Evolutionary conservation across 2,329 filamentous ascomycete species (phyloP).

Genomic region (Sclerotinia nivalis): DNA sequence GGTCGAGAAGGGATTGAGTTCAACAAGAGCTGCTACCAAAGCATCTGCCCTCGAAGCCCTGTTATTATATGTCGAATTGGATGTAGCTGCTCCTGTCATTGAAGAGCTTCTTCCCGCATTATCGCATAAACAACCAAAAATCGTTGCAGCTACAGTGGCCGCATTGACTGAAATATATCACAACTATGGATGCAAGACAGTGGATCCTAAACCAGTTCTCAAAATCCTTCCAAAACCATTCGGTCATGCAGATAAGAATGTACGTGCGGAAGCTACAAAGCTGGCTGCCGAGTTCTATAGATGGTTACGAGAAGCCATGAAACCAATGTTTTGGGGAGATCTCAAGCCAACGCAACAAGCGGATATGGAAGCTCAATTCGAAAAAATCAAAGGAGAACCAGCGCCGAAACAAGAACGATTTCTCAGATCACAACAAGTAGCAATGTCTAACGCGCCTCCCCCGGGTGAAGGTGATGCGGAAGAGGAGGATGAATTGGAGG

Average conservation of each 20-base stretch:
- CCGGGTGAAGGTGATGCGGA: conserved; percentile 58
- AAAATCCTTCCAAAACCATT: conserved; percentile 89
- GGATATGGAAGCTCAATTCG: conserved; percentile 91
- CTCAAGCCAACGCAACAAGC: conserved; percentile 93
- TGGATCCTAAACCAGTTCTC: conserved; percentile 88
- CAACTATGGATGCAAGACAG: conserved; percentile 90
- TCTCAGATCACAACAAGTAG: conserved; percentile 84
- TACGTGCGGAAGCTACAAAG: conserved; percentile 88
- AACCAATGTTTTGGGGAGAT: conserved; percentile 95
- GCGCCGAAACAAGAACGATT: conserved; percentile 87
- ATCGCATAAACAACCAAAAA: conserved; percentile 87
- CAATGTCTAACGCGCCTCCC: conserved; percentile 68
- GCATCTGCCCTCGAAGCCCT: conserved; percentile 82
- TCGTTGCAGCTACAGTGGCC: conserved; percentile 72
- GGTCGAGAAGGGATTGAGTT: conserved; percentile 87
- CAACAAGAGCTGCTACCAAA: conserved; percentile 86
- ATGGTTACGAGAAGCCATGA: conserved; percentile 97
- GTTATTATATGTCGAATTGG: conserved; percentile 85
- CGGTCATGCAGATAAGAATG: conserved; percentile 96
- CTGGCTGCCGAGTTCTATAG: conserved; percentile 92
- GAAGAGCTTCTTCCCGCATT: conserved; percentile 85
- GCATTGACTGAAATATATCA: conserved; percentile 84
- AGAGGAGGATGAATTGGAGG: conserved; percentile 58
- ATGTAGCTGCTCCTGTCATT: conserved; percentile 79
- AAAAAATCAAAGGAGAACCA: conserved; percentile 85